Conservation (phyloP, 768 basidiomycete species). For the Collybiopsis confluens region DNA sequence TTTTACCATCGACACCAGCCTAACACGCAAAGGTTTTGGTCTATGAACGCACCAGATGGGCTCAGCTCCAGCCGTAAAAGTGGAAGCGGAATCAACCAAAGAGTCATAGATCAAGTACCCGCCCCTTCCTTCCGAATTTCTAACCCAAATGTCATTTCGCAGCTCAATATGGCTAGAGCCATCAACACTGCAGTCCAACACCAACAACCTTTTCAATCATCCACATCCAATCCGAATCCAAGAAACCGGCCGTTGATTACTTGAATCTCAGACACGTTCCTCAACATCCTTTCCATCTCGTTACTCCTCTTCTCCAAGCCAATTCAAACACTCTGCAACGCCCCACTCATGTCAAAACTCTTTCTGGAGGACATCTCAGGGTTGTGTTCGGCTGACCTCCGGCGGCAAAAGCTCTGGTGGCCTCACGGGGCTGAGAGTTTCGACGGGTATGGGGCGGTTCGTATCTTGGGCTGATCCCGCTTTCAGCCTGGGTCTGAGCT, state of each 20-base stretch:
- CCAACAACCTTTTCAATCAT: constrained; percentile 12
- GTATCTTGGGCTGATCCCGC: no score
- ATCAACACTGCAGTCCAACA: constrained; percentile 23
- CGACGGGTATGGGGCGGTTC: no score
- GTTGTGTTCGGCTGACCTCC: no score
- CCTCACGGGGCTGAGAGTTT: no score
- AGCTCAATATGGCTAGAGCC: constrained; percentile 42
- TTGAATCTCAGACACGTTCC: background rate
- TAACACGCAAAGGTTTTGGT: constrained; percentile 61
- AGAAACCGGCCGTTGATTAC: background rate
- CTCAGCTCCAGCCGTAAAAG: no score
- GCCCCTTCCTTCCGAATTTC: background rate
- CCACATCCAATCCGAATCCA: background rate
- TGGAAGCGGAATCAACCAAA: constrained; percentile 28
- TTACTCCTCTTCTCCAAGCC: constrained; percentile 11
- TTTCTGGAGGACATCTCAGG: constrained; percentile 39
- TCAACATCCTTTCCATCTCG: background rate
- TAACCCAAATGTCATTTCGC: no score
- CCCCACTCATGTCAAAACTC: constrained; percentile 13
- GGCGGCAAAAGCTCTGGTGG: no score
- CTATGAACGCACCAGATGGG: constrained; percentile 44
- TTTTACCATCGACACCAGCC: constrained; percentile 52
- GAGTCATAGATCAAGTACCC: constrained; percentile 37
- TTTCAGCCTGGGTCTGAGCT: no score
- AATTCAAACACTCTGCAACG: constrained; percentile 12